Evolutionary conservation across 805 yeast genomes (phyloP).

Genomic region (Jamesozyma jinghongensis): DNA sequence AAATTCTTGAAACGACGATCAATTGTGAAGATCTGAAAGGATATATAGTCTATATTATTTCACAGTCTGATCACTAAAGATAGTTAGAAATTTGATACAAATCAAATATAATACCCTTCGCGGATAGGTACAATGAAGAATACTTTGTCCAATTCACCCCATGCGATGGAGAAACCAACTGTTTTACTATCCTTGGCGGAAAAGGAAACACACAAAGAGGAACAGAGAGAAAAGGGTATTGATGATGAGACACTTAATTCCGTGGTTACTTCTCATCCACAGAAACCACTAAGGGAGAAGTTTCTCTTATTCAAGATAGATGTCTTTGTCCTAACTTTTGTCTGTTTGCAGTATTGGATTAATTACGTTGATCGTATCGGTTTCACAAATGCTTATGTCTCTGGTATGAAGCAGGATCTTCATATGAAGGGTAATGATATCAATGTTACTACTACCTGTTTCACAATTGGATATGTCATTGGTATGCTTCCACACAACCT

Average conservation of each 20-base stretch:
- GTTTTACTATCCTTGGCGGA: too few relatives aligned
- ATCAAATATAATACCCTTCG: too few relatives aligned
- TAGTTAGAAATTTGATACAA: too few relatives aligned
- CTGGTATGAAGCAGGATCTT: slow-evolving; percentile 55
- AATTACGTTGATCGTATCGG: slow-evolving; percentile 54
- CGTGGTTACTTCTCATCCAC: background rate
- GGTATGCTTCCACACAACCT: slow-evolving; percentile 56
- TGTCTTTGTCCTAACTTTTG: slow-evolving; percentile 27
- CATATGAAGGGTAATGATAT: slow-evolving; percentile 40
- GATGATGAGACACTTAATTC: background rate
- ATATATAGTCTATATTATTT: too few relatives aligned
- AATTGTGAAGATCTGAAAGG: too few relatives aligned
- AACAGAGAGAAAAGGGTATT: background rate
- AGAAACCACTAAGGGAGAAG: slow-evolving; percentile 7
- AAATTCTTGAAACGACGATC: too few relatives aligned
- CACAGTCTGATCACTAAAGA: too few relatives aligned
- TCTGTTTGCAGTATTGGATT: slow-evolving; percentile 31
- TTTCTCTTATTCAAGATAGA: slow-evolving; percentile 25
- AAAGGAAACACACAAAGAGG: too few relatives aligned
- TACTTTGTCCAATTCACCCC: too few relatives aligned
- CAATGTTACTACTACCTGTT: slow-evolving; percentile 45
- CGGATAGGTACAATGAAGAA: too few relatives aligned
- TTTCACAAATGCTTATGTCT: slow-evolving; percentile 51
- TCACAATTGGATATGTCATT: slow-evolving; percentile 52
- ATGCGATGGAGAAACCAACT: too few relatives aligned